These are phyloP conservation scores for Lasiodiplodia citricola DNA, from an alignment of 2,329 filamentous ascomycete species.

Conservation along the genomic window DNA sequence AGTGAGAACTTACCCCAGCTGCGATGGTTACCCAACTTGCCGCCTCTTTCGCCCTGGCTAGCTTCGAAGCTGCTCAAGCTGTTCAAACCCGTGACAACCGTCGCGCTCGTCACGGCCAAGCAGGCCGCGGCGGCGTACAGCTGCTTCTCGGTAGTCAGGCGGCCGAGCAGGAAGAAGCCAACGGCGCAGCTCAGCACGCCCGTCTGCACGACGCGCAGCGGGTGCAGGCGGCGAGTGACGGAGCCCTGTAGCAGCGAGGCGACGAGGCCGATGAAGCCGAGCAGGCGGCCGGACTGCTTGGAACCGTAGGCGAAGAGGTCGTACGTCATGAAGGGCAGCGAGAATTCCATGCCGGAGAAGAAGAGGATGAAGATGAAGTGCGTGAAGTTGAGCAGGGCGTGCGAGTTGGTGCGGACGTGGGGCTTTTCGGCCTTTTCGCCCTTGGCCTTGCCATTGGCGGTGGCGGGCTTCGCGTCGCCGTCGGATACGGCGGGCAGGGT, in stretches of 20 bases:
- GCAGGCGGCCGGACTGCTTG: constrained; percentile 78
- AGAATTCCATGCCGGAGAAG: constrained; percentile 98
- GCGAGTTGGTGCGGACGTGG: constrained; percentile 74
- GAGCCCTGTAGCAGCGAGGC: constrained; percentile 92
- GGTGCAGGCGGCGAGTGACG: constrained; percentile 84
- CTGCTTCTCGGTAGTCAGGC: constrained; percentile 68
- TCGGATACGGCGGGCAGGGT: constrained; percentile 69
- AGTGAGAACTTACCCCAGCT: constrained; percentile 56
- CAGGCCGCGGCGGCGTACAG: constrained; percentile 84
- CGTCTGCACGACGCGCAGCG: constrained; percentile 77
- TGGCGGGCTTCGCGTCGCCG: constrained; percentile 32
- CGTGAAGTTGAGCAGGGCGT: constrained; percentile 78
- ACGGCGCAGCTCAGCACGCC: constrained; percentile 78
- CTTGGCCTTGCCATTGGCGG: constrained; percentile 30
- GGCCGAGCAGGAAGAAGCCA: constrained; percentile 80
- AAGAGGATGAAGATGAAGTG: constrained; percentile 94
- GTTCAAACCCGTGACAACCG: constrained; percentile 92
- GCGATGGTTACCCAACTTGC: constrained; percentile 83
- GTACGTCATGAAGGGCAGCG: constrained; percentile 95
- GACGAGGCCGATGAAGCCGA: constrained; percentile 89
- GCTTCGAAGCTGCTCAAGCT: constrained; percentile 92
- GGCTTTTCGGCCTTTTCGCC: constrained; percentile 23
- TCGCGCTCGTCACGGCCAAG: constrained; percentile 88
- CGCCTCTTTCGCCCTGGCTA: constrained; percentile 76
- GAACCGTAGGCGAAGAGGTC: constrained; percentile 86